Evolutionary conservation across 2,329 filamentous ascomycete species (phyloP).

Genomic region (Ophioceras dolichostomum): DNA sequence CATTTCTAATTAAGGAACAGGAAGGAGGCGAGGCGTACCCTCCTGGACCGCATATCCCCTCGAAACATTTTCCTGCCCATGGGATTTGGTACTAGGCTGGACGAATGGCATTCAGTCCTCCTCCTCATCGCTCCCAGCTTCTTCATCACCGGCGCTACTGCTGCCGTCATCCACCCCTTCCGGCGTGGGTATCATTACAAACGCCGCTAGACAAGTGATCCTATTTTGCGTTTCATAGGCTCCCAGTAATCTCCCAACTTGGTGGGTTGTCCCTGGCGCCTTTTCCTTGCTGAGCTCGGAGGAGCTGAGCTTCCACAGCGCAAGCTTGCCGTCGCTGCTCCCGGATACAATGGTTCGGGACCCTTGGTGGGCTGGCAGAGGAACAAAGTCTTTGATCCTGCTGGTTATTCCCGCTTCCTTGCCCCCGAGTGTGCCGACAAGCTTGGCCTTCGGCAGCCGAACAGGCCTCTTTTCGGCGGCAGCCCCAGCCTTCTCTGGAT

Average conservation of each 20-base stretch:
- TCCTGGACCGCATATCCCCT: too few species aligned
- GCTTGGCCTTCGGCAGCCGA: conserved; percentile 43
- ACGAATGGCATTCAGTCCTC: too few species aligned
- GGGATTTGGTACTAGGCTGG: too few species aligned
- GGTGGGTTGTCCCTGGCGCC: conserved; percentile 2
- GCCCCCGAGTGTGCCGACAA: conserved; percentile 70
- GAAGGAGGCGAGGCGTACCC: too few species aligned
- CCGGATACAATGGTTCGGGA: conserved; percentile 51
- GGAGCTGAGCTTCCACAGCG: conserved; percentile 56
- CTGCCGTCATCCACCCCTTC: conserved; percentile 43
- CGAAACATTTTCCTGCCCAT: too few species aligned
- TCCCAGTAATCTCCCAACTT: conserved; percentile 56
- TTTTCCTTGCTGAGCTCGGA: conserved; percentile 22
- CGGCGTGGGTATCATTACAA: conserved; percentile 65
- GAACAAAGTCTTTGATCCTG: conserved; percentile 80
- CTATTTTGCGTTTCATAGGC: conserved; percentile 77
- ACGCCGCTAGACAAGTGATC: conserved; percentile 79
- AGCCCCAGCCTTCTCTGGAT: conserved; percentile 5
- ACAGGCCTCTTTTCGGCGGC: conserved; percentile 8
- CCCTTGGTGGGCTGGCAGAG: conserved; percentile 35
- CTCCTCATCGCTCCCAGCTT: conserved; percentile 26
- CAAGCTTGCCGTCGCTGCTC: conserved; percentile 76
- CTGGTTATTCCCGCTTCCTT: conserved; percentile 51
- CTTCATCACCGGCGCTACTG: conserved; percentile 25
- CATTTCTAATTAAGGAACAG: too few species aligned